phyloP scores from a whole-genome alignment of 306 rosid genomes.

The Lathyrus sativus region DNA sequence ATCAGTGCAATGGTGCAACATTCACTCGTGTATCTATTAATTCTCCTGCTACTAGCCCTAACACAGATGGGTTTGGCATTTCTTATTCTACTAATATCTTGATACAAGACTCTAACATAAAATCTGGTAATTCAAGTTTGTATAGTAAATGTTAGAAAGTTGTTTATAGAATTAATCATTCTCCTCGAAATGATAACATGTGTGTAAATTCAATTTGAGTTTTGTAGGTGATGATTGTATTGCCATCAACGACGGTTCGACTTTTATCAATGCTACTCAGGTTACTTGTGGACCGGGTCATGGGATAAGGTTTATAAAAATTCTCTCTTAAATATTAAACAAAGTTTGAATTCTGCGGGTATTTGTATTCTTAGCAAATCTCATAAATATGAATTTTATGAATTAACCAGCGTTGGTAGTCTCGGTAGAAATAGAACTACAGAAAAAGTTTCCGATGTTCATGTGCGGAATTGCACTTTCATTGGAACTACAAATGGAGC shows the following conservation, averaged over 20 bases:
- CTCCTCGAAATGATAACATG: not conserved
- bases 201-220: too few species aligned
- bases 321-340: not conserved
- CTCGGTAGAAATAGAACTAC: constrained; percentile 21
- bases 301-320: constrained; percentile 47
- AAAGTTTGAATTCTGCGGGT: not conserved
- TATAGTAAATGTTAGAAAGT: not conserved
- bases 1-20: not conserved
- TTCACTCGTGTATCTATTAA: constrained; percentile 11
- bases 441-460: constrained; percentile 36
- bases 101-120: constrained; percentile 30
- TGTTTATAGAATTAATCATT: not conserved
- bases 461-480: constrained; percentile 43
- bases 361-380: not conserved
- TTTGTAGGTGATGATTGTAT: constrained; percentile 53
- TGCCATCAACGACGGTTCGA: constrained; percentile 37
- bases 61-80: constrained; percentile 54
- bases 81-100: constrained; percentile 17
- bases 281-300: constrained; percentile 57
- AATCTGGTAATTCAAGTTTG: constrained; percentile 36
- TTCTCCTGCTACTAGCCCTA: constrained; percentile 48
- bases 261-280: constrained; percentile 35
- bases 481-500: constrained; percentile 40
- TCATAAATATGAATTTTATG: not conserved
- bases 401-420: constrained; percentile 46